Evolutionary conservation across 179 eudicot genomes (phyloP).

Genomic region (Nepenthes alata): DNA sequence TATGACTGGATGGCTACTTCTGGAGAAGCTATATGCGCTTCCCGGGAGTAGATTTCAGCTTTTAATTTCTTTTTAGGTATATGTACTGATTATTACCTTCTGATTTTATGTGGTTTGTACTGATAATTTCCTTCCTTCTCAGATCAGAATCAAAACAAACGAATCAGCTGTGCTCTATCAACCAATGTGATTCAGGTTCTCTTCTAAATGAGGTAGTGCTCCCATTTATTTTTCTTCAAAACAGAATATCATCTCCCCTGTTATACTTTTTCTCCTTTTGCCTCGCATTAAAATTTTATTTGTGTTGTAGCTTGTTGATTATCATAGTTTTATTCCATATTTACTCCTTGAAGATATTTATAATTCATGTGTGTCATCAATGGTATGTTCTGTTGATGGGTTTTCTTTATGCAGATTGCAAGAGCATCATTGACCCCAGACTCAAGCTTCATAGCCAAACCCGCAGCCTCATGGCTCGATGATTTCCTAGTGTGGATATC

Average conservation of each 20-base stretch:
- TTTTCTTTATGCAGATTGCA: constrained; percentile 46
- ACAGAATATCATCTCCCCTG: too few species aligned
- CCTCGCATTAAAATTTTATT: background rate
- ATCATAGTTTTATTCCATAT: constrained; percentile 2
- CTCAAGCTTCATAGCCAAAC: constrained; percentile 90
- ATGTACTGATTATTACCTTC: background rate
- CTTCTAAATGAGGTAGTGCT: constrained; percentile 79
- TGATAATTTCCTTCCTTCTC: constrained; percentile 15
- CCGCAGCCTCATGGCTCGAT: constrained; percentile 99
- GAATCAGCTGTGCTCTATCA: constrained; percentile 86
- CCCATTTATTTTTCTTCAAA: background rate
- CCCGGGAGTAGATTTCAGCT: background rate
- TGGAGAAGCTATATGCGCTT: too few species aligned
- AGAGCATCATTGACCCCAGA: constrained; percentile 72
- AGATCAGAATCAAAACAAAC: constrained; percentile 92
- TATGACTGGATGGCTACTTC: too few species aligned
- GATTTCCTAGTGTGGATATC: constrained; percentile 98
- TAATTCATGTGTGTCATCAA: background rate
- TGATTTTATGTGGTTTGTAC: background rate
- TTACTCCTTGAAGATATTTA: background rate
- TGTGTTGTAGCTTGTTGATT: background rate
- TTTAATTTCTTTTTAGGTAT: background rate
- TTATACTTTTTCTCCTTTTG: background rate
- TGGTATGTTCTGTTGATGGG: background rate
- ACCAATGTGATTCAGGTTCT: constrained; percentile 83